Percentiles rank a stretch among this genome's conserved stretches.
Conservation (phyloP, 768 basidiomycete species). For the Phlebiopsis flavidoalba region DNA sequence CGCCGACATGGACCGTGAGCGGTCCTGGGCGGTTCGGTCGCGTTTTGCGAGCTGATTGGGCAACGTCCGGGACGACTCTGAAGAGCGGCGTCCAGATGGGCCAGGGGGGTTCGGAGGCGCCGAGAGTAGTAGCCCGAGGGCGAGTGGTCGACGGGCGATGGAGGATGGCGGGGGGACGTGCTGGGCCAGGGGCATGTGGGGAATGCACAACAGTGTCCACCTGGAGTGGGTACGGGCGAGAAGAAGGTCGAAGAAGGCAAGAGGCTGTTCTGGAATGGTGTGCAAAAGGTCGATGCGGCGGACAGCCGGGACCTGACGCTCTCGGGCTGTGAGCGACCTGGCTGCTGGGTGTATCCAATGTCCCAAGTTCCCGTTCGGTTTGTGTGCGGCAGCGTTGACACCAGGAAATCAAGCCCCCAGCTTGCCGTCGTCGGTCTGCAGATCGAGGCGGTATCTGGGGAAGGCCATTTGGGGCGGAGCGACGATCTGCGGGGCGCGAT, state of each 20-base stretch:
- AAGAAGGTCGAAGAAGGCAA: constrained; percentile 21
- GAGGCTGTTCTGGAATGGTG: constrained; percentile 15
- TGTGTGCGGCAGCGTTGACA: constrained; percentile 29
- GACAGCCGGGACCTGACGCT: constrained; percentile 23
- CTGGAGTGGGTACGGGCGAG: constrained; percentile 49
- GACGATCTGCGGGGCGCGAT: constrained; percentile 17
- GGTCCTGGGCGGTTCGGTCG: constrained; percentile 60
- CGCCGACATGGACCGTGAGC: constrained; percentile 74
- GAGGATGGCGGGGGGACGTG: constrained; percentile 34
- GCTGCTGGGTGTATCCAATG: constrained; percentile 53
- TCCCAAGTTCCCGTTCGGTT: constrained; percentile 35
- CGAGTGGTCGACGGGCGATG: constrained; percentile 31
- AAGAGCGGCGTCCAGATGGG: constrained; percentile 46
- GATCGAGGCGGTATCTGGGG: constrained; percentile 36
- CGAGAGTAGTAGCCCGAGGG: constrained; percentile 7
- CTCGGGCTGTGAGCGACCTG: constrained; percentile 13
- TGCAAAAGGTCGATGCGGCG: constrained; percentile 14
- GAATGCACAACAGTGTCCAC: constrained; percentile 39
- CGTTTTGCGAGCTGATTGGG: constrained; percentile 48
- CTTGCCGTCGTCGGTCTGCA: constrained; percentile 54
- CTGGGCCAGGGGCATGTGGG: constrained; percentile 10
- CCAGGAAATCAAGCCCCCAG: constrained; percentile 54
- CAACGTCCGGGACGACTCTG: constrained; percentile 63
- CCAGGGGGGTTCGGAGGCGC: constrained; percentile 12
- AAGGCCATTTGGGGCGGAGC: constrained; percentile 23